Percentiles rank a stretch among this genome's conserved stretches.
These are phyloP conservation scores for Phytopythium cucurbitacearum DNA, from an alignment of 352 stramenopile species.

Conservation along the genomic window DNA sequence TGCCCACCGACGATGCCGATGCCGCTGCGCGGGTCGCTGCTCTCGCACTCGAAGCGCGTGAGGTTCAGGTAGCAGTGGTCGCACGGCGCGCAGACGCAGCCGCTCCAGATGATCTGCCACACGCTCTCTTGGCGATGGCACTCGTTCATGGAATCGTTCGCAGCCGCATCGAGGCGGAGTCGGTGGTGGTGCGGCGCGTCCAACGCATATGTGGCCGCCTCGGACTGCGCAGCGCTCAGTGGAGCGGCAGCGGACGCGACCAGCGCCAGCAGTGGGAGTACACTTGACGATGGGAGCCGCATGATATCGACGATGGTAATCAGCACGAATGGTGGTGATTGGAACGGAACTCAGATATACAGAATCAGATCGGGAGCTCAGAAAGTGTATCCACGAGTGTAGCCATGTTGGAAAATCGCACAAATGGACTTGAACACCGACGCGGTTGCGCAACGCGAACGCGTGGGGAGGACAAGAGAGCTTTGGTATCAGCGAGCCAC, in stretches of 20 bases:
- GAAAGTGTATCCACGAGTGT: too few relatives aligned
- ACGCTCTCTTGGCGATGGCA: constrained; percentile 14
- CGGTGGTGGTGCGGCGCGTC: constrained; percentile 1
- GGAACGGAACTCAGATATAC: neutral
- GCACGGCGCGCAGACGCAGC: constrained; percentile 37
- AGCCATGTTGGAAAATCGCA: too few relatives aligned
- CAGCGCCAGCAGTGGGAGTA: constrained; percentile 4
- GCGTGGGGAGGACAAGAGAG: too few relatives aligned
- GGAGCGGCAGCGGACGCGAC: neutral
- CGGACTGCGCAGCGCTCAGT: neutral
- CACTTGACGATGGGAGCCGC: neutral
- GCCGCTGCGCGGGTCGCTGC: constrained; percentile 1
- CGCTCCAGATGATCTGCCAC: constrained; percentile 14
- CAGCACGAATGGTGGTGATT: constrained; percentile 4
- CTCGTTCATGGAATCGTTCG: neutral
- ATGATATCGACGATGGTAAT: neutral
- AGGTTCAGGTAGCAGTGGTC: constrained; percentile 30
- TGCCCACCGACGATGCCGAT: neutral
- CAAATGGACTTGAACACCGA: too few relatives aligned
- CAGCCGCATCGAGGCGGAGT: neutral
- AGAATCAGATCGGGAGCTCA: neutral
- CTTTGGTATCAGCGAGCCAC: too few relatives aligned
- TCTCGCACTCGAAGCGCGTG: constrained; percentile 12
- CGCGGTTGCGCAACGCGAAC: too few relatives aligned
- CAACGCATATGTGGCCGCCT: constrained; percentile 1